Percentiles rank a stretch among this genome's conserved stretches.
Evolutionary conservation across 768 basidiomycete species (phyloP).

Genomic region (Austroboletus eburneus): DNA sequence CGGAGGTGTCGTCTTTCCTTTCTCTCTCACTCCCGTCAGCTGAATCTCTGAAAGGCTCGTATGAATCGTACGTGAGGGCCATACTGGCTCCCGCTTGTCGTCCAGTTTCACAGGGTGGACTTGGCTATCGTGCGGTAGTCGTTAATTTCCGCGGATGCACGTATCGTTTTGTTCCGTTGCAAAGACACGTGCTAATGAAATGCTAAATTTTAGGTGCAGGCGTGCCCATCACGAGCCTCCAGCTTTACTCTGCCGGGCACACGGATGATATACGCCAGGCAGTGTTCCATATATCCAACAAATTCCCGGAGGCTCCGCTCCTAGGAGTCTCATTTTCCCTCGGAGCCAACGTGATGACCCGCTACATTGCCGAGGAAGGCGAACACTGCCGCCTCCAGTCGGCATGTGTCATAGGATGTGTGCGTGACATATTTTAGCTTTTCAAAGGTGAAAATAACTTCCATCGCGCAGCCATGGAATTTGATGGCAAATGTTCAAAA

Average conservation of each 20-base stretch:
- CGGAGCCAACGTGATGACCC: constrained; percentile 86
- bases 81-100: constrained; percentile 71
- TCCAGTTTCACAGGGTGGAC: constrained; percentile 71
- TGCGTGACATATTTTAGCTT: constrained; percentile 37
- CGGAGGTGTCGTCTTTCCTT: constrained; percentile 21
- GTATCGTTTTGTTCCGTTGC: constrained; percentile 26
- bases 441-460: constrained; percentile 8
- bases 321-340: constrained; percentile 91
- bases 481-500: constrained; percentile 33
- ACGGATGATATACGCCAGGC: constrained; percentile 88
- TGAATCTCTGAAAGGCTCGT: constrained; percentile 53
- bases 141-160: constrained; percentile 91
- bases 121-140: constrained; percentile 87
- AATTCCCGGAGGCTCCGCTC: constrained; percentile 76
- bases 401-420: constrained; percentile 70
- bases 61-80: constrained; percentile 87
- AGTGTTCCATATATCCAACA: constrained; percentile 64
- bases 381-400: constrained; percentile 54
- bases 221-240: constrained; percentile 74
- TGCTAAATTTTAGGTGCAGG: constrained; percentile 60
- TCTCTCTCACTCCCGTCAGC: not conserved
- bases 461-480: constrained; percentile 46
- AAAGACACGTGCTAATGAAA: constrained; percentile 14
- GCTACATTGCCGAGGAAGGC: constrained; percentile 86
- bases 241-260: constrained; percentile 83